Conservation (phyloP, 352 stramenopile genomes). For the Phytophthora melonis region DNA sequence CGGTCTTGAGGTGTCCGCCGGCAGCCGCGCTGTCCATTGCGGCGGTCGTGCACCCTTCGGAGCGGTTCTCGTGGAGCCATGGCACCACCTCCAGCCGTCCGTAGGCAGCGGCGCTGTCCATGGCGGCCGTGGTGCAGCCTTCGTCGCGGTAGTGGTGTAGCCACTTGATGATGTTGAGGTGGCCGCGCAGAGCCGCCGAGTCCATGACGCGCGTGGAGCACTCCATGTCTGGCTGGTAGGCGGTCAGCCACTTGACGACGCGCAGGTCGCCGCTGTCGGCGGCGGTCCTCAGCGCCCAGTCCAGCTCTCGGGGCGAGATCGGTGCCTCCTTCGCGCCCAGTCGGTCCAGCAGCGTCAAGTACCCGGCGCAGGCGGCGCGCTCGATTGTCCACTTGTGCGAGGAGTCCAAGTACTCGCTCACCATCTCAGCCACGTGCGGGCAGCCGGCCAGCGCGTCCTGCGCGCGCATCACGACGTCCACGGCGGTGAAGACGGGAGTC, state of each 20-base stretch:
- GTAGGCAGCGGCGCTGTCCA: conserved; percentile 81
- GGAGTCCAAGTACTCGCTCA: conserved; percentile 65
- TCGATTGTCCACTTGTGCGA: conserved; percentile 72
- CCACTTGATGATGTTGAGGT: conserved; percentile 79
- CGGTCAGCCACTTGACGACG: conserved; percentile 72
- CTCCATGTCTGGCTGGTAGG: conserved; percentile 59
- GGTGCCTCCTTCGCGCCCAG: conserved; percentile 47
- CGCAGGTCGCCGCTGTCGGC: conserved; percentile 72
- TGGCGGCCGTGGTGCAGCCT: conserved; percentile 77
- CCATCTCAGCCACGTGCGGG: conserved; percentile 50
- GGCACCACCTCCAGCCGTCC: conserved; percentile 73
- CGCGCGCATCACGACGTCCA: conserved; percentile 52
- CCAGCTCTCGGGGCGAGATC: conserved; percentile 62
- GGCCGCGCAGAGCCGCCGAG: conserved; percentile 73
- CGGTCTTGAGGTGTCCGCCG: conserved; percentile 71
- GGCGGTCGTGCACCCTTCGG: conserved; percentile 74
- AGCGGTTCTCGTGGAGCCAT: conserved; percentile 74
- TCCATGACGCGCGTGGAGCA: conserved; percentile 83
- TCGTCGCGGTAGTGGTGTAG: conserved; percentile 73
- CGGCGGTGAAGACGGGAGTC: conserved; percentile 42
- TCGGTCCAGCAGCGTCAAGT: conserved; percentile 60
- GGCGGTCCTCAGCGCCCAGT: conserved; percentile 74
- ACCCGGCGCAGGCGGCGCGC: conserved; percentile 60
- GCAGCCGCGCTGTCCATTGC: conserved; percentile 79
- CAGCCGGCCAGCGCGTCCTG: conserved; percentile 60